These are phyloP conservation scores for Myxozyma neglecta DNA, from an alignment of 805 yeast genomes.

Conservation along the genomic window DNA sequence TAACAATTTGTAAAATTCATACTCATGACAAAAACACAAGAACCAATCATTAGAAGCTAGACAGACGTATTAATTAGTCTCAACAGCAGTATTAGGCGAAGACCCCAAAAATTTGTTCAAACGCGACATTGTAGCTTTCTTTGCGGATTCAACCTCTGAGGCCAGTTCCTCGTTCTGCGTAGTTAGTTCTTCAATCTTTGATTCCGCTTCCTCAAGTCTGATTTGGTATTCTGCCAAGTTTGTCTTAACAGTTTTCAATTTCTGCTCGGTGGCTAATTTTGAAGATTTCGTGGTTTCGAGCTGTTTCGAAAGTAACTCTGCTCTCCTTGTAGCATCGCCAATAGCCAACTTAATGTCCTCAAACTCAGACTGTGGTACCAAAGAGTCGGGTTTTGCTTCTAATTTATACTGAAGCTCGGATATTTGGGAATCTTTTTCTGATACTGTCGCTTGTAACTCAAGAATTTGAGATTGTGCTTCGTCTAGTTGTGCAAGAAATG, in stretches of 20 bases:
- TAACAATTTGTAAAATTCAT: not conserved
- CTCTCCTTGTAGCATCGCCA: conserved; percentile 11
- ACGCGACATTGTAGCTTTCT: conserved; percentile 10
- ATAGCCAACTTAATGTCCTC: conserved; percentile 20
- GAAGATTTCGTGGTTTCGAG: conserved; percentile 9
- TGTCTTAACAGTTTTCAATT: conserved; percentile 6
- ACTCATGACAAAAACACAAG: not conserved
- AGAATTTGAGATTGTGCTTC: not conserved
- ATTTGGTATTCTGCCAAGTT: conserved; percentile 11
- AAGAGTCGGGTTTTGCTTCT: not conserved
- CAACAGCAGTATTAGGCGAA: conserved; percentile 4
- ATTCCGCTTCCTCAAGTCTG: conserved; percentile 18
- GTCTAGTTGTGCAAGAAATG: not conserved
- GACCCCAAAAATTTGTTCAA: conserved; percentile 23
- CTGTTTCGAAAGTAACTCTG: conserved; percentile 14
- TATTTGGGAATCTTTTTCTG: conserved; percentile 2
- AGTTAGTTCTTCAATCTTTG: conserved; percentile 11
- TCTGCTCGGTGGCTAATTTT: conserved; percentile 8
- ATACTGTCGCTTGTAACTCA: conserved; percentile 27
- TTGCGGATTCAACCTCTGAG: conserved; percentile 3
- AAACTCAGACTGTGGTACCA: not conserved
- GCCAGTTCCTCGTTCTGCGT: conserved; percentile 8
- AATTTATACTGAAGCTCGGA: not conserved
- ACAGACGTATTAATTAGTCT: conserved; percentile 2
- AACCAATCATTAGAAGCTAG: not conserved